Base-by-base conservation (phyloP, 2,329 filamentous ascomycete genomes). In the Sclerotinia spermophila region DNA sequence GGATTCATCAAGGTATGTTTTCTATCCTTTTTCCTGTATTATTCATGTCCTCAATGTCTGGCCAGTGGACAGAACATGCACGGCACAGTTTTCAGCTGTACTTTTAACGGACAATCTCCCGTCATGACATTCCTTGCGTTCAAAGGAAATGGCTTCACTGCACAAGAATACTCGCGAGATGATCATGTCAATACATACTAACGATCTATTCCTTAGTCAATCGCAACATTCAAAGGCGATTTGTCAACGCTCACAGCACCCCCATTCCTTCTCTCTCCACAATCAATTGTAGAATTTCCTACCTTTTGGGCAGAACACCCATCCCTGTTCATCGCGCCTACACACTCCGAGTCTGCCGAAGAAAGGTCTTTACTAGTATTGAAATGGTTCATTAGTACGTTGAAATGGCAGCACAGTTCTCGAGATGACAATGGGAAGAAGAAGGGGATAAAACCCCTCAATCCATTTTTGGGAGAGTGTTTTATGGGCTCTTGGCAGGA, bases 401-500 rank as follows among this genome's bases (percentile, higher is more conserved):
- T 98, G 69, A 96, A 95, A 83, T 92, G 96, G 81, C 93, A 97
- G 80, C 89, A 90, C 76, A 87, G 86, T 74, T 87, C 83, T 33
- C 76, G 74, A 55, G 76, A 78, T 76, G 86, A 86, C 71, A 96
- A 92, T 79, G 94, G 97, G 75, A 83, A 88, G 77, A 89, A 85
- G 73, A 94, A 93, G 70, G 94, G 97, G 84, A 97, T 97, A 88
- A 98, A 98, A 85, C 95, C 95, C 1, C 83, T 98, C 72, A 98
- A 98, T 80, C 96, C 96, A 0, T 98, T 98, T 82, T 82, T 98
- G 45, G 95, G 95, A 71, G 95, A 98, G 83, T 86, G 97, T 51
- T 98, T 97, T 82, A 81, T 97, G 30, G 96, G 95, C 30, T 91
- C 89, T 77, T 98, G 95, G 96, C 87, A 91, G 70, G 92, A 97